Evolutionary conservation across 768 basidiomycete genomes (phyloP), one percentile per base, ranked within the genome.

Genomic region (Lactifluus rugatus): DNA sequence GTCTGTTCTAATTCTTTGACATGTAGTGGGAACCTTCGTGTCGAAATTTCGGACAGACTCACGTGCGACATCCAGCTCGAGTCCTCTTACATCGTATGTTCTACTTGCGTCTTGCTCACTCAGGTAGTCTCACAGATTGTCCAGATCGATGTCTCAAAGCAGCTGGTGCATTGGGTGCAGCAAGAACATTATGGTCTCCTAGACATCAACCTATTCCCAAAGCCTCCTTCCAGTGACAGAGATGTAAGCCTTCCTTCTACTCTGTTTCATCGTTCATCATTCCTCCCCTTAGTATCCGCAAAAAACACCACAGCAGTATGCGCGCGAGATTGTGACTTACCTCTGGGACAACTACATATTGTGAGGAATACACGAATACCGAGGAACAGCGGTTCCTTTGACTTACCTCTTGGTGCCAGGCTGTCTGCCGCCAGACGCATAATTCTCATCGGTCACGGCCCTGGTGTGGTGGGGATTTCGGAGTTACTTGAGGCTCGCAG

Each of bases 261-360:
- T 2, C 14, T 17, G 42, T 31, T 26, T 54, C n/a, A 3, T 26
- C n/a, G 10, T 32, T 31, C n/a, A 23, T 31, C 17, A 14, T 26
- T 46, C 11, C 2, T 25, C 19, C 2, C 44, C 34, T 31, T 48
- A 60, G 61, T 65, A 65, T 61, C 60, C 32, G 23, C 63, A 58
- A 23, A 50, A 52, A 56, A 70, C 56, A 5, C 44, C 57, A 5
- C 67, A 69, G 64, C 68, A 70, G 45, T 74, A 76, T 42, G 77
- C 76, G 8, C 76, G 70, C 48, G 81, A 87, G 28, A 72, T 94
- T 23, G 68, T 95, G 57, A 76, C 78, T 3, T 95, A 97, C 68
- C 70, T 98, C 11, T 99, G 96, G 96, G 95, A 98, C 70, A 95
- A 97, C 66, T 94, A 93, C 66, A 76, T 98, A 61, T 83, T 88